Evolutionary conservation across 108 stramenopile species (phyloP), one percentile per base, ranked within the genome.

Genomic region (Aurantiochytrium sp.): DNA sequence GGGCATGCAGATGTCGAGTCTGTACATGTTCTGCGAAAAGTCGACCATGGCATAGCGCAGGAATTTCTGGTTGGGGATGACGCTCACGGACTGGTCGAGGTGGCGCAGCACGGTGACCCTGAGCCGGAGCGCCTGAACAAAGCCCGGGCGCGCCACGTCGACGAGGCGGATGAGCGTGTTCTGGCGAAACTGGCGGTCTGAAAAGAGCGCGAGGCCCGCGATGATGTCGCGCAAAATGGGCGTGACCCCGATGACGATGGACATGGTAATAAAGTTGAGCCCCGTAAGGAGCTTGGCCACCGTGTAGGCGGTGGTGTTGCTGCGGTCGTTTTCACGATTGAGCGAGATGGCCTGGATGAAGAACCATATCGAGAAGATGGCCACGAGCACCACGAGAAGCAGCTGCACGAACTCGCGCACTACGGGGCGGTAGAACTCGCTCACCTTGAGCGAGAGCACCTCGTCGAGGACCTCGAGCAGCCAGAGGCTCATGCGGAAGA

Each of bases 381-480:
- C n/a, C 45, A 48, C 73, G 19, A 81, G 39, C 42, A 81, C 45
- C 6, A 81, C 27, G 27, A 41, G 42, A 17, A 81, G 42, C n/a
- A 81, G 24, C 45, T 81, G 39, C 3, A 42, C 73, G 8, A 24
- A 6, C 45, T 81, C 73, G 27, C 39, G 45, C n/a, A 81, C 42
- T n/a, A 81, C 73, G 39, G 73, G 73, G 45, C 73, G 73, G 32
- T 81, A 48, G 45, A 81, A 81, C 73, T 81, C 73, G 42, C 42
- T 41, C 2, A 81, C 73, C 39, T 81, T 12, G n/a, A 39, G 32
- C n/a, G 73, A 6, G 27, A 81, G 45, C 21, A 81, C 42, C 39
- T 48, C 45, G 24, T 81, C 42, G 73, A 48, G 45, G 15, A 81
- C 73, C 39, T 81, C 73, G 42, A 81, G 42, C 39, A 81, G 42